Evolutionary conservation across 192 early-diverging fungal genomes (phyloP).

Genomic region (Rhizoclosmatium sp.): DNA sequence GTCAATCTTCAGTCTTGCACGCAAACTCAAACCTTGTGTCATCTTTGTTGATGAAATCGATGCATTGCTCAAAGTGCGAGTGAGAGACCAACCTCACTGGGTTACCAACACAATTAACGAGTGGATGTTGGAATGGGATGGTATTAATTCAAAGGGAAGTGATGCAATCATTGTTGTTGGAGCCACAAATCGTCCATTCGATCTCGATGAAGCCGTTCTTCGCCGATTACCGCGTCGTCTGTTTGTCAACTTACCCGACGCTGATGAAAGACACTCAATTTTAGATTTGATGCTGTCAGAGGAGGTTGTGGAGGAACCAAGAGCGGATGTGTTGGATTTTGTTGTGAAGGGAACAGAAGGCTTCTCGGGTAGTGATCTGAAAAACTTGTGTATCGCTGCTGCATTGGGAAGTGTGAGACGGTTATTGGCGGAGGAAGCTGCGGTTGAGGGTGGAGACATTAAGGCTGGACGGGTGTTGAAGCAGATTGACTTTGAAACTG

Average conservation of each 20-base stretch:
- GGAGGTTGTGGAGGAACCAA: slow-evolving; percentile 66
- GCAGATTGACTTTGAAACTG: slow-evolving; percentile 25
- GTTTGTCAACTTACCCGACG: slow-evolving; percentile 80
- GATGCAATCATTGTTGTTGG: slow-evolving; percentile 54
- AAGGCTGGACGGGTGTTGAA: slow-evolving; percentile 6
- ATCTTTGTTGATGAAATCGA: slow-evolving; percentile 99
- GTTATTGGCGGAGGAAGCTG: not conserved
- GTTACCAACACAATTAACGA: slow-evolving; percentile 83
- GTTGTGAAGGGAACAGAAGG: slow-evolving; percentile 72
- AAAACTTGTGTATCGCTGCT: slow-evolving; percentile 89
- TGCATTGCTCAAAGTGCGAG: slow-evolving; percentile 72
- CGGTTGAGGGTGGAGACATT: not conserved
- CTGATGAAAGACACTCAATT: slow-evolving; percentile 73
- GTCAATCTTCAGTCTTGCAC: slow-evolving; percentile 90
- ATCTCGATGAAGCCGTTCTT: slow-evolving; percentile 91
- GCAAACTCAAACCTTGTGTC: slow-evolving; percentile 94
- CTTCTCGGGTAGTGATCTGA: slow-evolving; percentile 89
- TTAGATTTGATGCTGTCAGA: slow-evolving; percentile 74
- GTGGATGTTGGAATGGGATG: slow-evolving; percentile 94
- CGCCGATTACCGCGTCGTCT: slow-evolving; percentile 87
- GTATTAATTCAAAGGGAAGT: slow-evolving; percentile 45
- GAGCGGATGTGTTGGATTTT: slow-evolving; percentile 44
- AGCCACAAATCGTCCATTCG: slow-evolving; percentile 92
- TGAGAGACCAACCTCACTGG: slow-evolving; percentile 24
- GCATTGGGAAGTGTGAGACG: slow-evolving; percentile 22